phyloP scores from a whole-genome alignment of 1,284 basidiomycete species.

The Tilletia caries region DNA sequence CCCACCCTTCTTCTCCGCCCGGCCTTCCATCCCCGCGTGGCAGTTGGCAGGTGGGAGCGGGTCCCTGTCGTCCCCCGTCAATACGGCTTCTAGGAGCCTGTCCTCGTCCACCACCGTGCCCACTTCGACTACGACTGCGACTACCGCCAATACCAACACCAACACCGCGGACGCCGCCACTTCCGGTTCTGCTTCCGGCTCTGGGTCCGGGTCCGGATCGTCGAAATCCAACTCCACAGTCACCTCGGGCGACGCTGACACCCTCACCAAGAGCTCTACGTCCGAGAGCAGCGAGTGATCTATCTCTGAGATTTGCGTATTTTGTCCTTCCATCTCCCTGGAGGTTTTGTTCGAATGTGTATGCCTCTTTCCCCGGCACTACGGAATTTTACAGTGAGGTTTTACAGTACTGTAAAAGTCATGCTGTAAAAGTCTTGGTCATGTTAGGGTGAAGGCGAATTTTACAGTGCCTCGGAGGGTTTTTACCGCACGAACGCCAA shows the following conservation, averaged over 20 bases:
- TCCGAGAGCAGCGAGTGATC: conserved; percentile 6
- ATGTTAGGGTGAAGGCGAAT: too few species aligned
- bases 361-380: not conserved
- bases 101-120: not conserved
- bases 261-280: not conserved
- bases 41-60: conserved; percentile 37
- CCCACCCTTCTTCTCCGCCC: conserved; percentile 29
- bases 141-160: not conserved
- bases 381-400: too few species aligned
- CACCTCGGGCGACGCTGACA: not conserved
- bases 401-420: too few species aligned
- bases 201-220: not conserved
- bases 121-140: not conserved
- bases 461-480: too few species aligned
- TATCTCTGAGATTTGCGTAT: not conserved
- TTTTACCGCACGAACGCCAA: too few species aligned
- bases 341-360: too few species aligned
- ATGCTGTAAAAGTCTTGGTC: too few species aligned
- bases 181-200: not conserved
- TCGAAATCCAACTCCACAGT: not conserved
- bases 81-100: not conserved
- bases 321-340: not conserved
- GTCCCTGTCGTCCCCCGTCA: not conserved
- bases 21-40: conserved; percentile 50
- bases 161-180: not conserved